phyloP scores from a whole-genome alignment of 768 basidiomycete genomes.

The Lyophyllum shimeji region DNA sequence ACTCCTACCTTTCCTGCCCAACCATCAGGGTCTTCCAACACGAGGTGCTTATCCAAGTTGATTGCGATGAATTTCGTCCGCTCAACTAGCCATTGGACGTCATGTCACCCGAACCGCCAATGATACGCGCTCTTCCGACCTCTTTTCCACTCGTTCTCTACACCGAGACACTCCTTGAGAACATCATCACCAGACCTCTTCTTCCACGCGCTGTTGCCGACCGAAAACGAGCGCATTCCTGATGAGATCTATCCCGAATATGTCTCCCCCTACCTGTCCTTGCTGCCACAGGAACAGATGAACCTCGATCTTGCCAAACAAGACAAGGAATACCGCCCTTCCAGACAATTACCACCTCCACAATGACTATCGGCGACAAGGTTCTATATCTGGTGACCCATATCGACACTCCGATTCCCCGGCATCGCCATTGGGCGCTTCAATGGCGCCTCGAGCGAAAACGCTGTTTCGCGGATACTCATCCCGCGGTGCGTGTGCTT shows the following conservation, averaged over 20 bases:
- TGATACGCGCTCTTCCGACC: neutral
- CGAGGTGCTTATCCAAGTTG: neutral
- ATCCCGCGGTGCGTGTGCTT: neutral
- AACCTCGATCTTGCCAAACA: neutral
- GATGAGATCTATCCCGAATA: neutral
- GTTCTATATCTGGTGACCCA: neutral
- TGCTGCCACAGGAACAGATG: neutral
- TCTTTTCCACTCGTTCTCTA: neutral
- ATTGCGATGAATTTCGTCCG: neutral
- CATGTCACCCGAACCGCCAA: neutral
- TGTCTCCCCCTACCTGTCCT: neutral
- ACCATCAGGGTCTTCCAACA: neutral
- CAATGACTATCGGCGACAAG: neutral
- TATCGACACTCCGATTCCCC: neutral
- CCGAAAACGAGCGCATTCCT: neutral
- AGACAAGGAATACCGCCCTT: neutral
- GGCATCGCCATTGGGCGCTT: neutral
- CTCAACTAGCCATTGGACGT: neutral
- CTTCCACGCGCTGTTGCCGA: neutral
- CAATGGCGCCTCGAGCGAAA: neutral
- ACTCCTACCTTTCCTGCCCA: neutral
- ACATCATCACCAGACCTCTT: neutral
- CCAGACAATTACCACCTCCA: neutral
- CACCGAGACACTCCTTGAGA: neutral
- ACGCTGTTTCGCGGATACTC: neutral